phyloP scores from a whole-genome alignment of 371 early-diverging fungal species.

The Syncephalis fuscata region DNA sequence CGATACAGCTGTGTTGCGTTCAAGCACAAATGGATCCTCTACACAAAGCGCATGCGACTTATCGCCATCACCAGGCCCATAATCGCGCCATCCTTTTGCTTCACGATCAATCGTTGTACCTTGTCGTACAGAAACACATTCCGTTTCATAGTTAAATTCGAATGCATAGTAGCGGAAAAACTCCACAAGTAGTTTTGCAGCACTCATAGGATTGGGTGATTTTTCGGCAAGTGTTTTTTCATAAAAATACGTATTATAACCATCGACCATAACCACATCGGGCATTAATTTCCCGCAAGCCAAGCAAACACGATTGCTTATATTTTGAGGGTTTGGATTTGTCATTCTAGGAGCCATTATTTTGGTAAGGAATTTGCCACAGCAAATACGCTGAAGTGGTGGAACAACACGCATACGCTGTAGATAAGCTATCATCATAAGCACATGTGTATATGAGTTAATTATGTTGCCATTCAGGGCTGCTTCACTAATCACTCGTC shows the following conservation, averaged over 20 bases:
- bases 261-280: conserved; percentile 62
- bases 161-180: conserved; percentile 18
- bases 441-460: background rate
- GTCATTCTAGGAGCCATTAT: too few relatives aligned
- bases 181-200: background rate
- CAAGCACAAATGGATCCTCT: conserved; percentile 13
- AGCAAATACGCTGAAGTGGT: conserved; percentile 78
- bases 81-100: background rate
- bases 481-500: conserved; percentile 38
- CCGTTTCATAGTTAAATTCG: conserved; percentile 61
- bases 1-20: background rate
- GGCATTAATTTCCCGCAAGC: too few relatives aligned
- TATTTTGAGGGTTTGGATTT: too few relatives aligned
- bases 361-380: conserved; percentile 71
- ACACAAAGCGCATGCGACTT: conserved; percentile 13
- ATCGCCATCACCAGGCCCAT: conserved; percentile 5
- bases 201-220: conserved; percentile 8
- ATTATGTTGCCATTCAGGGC: conserved; percentile 12
- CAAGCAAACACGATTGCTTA: too few relatives aligned
- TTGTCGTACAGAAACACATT: conserved; percentile 61
- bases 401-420: conserved; percentile 24
- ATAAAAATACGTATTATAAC: conserved; percentile 68
- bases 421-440: background rate
- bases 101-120: conserved; percentile 20
- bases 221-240: conserved; percentile 14